Conservation (phyloP, 2,329 filamentous ascomycete genomes). For the Diaporthe longicolla region DNA sequence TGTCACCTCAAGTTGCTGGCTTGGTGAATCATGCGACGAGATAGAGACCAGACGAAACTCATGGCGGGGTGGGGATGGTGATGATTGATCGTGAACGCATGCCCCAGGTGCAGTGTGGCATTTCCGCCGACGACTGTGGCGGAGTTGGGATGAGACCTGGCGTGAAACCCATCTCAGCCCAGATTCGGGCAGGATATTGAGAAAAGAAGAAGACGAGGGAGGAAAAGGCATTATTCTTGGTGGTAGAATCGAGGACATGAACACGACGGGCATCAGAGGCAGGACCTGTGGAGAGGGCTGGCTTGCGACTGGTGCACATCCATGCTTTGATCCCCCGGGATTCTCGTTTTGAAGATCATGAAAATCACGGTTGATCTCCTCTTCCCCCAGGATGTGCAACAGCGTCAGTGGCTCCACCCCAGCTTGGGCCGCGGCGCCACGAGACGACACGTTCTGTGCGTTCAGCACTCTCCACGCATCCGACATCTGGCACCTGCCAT, state of each 20-base stretch:
- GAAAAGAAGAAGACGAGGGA: constrained; percentile 2
- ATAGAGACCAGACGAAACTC: constrained; percentile 41
- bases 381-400: not conserved
- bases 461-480: not conserved
- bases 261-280: not conserved
- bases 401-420: constrained; percentile 5
- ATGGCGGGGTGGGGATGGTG: not conserved
- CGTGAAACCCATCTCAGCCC: constrained; percentile 34
- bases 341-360: constrained; percentile 32
- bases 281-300: not conserved
- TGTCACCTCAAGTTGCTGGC: constrained; percentile 30
- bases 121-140: constrained; percentile 1
- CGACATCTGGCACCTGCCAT: constrained; percentile 20
- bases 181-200: constrained; percentile 5
- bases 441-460: constrained; percentile 22
- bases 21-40: constrained; percentile 37
- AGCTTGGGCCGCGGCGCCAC: not conserved
- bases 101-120: not conserved
- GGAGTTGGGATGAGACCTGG: constrained; percentile 35
- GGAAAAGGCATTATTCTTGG: not conserved
- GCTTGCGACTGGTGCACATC: not conserved
- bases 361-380: constrained; percentile 24
- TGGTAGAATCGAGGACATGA: constrained; percentile 1
- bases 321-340: constrained; percentile 11
- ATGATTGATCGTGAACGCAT: not conserved